Conservation (phyloP, 1,284 basidiomycete species). For the Porodaedalea pini region DNA sequence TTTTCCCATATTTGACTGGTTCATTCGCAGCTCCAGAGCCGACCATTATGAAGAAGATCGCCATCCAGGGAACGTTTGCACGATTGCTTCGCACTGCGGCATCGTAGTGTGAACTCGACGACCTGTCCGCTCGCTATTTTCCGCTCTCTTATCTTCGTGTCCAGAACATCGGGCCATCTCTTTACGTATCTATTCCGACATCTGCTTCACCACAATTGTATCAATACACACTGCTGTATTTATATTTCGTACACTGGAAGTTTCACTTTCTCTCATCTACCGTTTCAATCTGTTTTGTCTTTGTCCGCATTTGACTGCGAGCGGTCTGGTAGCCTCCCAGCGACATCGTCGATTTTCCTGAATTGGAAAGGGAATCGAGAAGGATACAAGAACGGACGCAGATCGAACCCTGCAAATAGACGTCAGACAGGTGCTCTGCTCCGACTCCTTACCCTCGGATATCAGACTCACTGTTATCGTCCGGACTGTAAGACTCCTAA, state of each 20-base stretch:
- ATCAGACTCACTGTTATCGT: slow-evolving; percentile 80
- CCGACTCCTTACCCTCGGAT: neutral
- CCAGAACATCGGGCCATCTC: neutral
- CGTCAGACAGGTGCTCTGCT: neutral
- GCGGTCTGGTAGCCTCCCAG: slow-evolving; percentile 69
- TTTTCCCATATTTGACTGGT: slow-evolving; percentile 16
- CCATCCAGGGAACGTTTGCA: slow-evolving; percentile 70
- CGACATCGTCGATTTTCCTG: slow-evolving; percentile 86
- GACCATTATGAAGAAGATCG: slow-evolving; percentile 84
- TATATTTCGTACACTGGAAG: slow-evolving; percentile 1
- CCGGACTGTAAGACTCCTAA: slow-evolving; percentile 92
- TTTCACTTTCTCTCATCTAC: slow-evolving; percentile 6
- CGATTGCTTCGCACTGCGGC: slow-evolving; percentile 45
- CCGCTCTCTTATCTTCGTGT: neutral
- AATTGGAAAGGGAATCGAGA: slow-evolving; percentile 96
- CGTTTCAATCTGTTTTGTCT: slow-evolving; percentile 38
- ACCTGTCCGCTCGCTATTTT: neutral
- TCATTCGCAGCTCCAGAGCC: slow-evolving; percentile 58
- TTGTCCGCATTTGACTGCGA: slow-evolving; percentile 40
- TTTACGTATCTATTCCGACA: slow-evolving; percentile 11
- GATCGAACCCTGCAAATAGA: slow-evolving; percentile 72
- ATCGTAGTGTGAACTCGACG: slow-evolving; percentile 10
- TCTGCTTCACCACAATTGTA: slow-evolving; percentile 32
- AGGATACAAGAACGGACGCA: slow-evolving; percentile 95
- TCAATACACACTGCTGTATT: slow-evolving; percentile 28